Evolutionary conservation across 768 basidiomycete genomes (phyloP), one percentile per base, ranked within the genome.

Genomic region (Auricularia sp.): DNA sequence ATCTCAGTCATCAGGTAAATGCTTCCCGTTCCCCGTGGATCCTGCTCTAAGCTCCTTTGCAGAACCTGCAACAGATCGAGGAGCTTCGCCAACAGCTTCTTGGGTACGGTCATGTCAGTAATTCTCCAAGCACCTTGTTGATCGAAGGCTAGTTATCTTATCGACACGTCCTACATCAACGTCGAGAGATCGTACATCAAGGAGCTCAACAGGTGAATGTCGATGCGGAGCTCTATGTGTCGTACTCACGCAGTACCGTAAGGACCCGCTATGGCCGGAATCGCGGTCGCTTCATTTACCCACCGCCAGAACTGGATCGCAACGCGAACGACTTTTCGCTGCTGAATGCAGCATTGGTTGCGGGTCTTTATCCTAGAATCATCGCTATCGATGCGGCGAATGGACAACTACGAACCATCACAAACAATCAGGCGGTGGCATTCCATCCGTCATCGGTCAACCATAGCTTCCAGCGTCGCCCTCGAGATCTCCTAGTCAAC

Each of bases 361-460:
- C 91, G 1, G 93, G 93, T 3, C 75, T 99, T 51, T 98, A 93
- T 73, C 96, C 96, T 4, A 98, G 94, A 74, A 81, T 99, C 35
- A 78, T 98, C 47, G 77, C 79, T 2, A 73, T 93, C n/a, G 91
- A 95, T 63, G 69, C 73, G 0, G 72, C 74, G 54, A 83, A 72
- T 65, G 83, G 83, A 14, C 84, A 88, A 63, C 78, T 97, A 77
- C 82, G 82, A 63, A 98, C 92, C 0, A 81, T 95, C 44, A 81
- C 83, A 29, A 97, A 95, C 72, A 91, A 89, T 69, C 91, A 91
- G 70, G 73, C 77, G 14, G 87, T 84, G 1, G 80, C 80, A 35
- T 90, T 96, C 72, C 96, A 98, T 74, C 96, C 95, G 0, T 90
- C 91, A 10, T 96, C 93, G 0, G 83, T 96, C 66, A 98, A 99